A percentile compares a stretch with the other conserved stretches of the same genome.
Conservation (phyloP, 2,329 filamentous ascomycete genomes). For the Endocalyx cinctus region DNA sequence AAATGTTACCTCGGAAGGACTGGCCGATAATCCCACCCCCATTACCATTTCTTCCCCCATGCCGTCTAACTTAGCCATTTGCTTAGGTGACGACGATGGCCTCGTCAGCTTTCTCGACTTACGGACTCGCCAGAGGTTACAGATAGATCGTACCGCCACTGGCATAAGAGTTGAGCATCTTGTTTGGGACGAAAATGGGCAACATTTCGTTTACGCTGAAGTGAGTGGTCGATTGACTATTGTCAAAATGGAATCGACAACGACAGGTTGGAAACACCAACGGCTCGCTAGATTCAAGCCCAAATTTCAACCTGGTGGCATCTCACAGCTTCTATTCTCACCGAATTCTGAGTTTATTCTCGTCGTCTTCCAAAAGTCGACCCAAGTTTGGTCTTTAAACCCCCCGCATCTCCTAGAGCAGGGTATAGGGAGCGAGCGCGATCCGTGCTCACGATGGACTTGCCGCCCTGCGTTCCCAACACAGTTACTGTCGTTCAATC, state of each 20-base stretch:
- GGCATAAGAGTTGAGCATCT: neutral
- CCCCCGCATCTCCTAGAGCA: neutral
- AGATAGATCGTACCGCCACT: neutral
- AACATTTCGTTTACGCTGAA: neutral
- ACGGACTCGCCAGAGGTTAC: neutral
- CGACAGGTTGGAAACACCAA: slow-evolving; percentile 1
- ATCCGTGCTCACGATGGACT: too few relatives aligned
- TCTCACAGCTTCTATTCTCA: slow-evolving; percentile 1
- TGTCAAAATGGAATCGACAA: slow-evolving; percentile 1
- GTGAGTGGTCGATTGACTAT: neutral
- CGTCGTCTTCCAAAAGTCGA: neutral
- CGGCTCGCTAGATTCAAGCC: slow-evolving; percentile 1
- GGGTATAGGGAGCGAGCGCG: neutral
- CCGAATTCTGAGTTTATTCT: slow-evolving; percentile 1
- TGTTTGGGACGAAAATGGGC: neutral
- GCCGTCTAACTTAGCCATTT: neutral
- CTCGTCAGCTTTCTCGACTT: neutral
- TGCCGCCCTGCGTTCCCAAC: neutral
- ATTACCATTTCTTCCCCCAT: neutral
- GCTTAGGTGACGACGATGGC: neutral
- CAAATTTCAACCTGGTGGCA: neutral
- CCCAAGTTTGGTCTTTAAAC: slow-evolving; percentile 1
- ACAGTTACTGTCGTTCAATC: neutral
- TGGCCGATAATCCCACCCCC: neutral
- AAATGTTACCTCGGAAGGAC: neutral